Base-by-base conservation (phyloP, 768 basidiomycete species). In the Pleurotus ostreatus region DNA sequence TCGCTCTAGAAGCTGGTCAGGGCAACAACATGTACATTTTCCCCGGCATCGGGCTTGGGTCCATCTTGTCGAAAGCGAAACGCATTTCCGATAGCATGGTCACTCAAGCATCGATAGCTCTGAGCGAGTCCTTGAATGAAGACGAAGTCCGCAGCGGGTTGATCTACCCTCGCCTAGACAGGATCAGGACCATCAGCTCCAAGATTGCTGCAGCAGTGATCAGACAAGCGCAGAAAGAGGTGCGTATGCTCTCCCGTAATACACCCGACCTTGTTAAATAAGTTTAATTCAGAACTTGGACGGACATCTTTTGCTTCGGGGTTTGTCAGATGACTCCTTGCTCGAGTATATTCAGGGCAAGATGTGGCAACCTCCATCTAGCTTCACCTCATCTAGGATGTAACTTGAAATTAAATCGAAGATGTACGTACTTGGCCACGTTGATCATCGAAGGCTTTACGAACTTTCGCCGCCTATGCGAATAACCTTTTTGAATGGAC, bases 11-110 rank as follows among this genome's bases (percentile, higher is more conserved):
- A 59, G 81, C 89, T 1, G 87, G 85, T 0, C 89, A 92, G 67
- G 88, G 88, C 8, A 92, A 92, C 69, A 92, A 90, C 70, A 86
- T 89, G 85, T 85, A 84, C 68, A 82, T 84, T 62, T 83, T 82
- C 69, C 80, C 79, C 15, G 78, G 79, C 15, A 70, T 89, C 56
- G 88, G 86, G 1, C 70, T 88, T 58, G 86, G 86, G 4, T 63
- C 80, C 7, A 82, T 87, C 61, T 71, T 88, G 43, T 74, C 81
- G 59, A 76, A 79, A 60, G 77, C 85, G 2, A 74, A 67, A 13
- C 79, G 78, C 54, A 75, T 91, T 52, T 86, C 89, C 16, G 84
- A 86, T 55, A 65, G 70, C 9, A 88, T 92, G 83, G 76, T 92
- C 46, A 86, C 89, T 60, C 80, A 81, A 53, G 79, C 84, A 0